Evolutionary conservation across 2,329 filamentous ascomycete genomes (phyloP).

Genomic region (Cladophialophora carrionii): DNA sequence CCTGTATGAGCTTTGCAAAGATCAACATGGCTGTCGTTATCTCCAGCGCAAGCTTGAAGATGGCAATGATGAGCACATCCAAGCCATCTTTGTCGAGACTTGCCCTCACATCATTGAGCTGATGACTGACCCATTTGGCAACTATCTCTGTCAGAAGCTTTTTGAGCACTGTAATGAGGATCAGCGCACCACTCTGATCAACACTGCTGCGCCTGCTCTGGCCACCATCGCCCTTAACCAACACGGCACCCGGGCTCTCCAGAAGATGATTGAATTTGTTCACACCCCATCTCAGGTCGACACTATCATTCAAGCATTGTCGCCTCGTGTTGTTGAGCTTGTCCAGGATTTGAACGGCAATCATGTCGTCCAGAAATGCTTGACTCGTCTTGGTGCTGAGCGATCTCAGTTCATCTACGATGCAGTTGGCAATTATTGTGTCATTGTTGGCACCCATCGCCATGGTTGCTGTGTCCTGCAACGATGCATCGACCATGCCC

Average conservation of each 20-base stretch:
- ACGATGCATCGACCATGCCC: conserved; percentile 96
- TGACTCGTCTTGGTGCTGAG: conserved; percentile 83
- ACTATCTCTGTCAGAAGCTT: conserved; percentile 98
- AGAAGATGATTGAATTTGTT: conserved; percentile 99
- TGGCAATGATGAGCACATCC: conserved; percentile 76
- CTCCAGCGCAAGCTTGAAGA: conserved; percentile 97
- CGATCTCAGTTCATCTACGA: conserved; percentile 97
- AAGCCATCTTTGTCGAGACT: conserved; percentile 93
- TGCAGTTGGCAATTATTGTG: conserved; percentile 82
- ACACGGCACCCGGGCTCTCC: conserved; percentile 91
- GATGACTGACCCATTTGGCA: conserved; percentile 99
- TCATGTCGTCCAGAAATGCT: conserved; percentile 97
- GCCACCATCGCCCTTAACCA: conserved; percentile 94
- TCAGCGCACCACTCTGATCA: conserved; percentile 88
- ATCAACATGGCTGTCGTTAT: conserved; percentile 96
- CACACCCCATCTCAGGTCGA: conserved; percentile 76
- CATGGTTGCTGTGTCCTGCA: conserved; percentile 98
- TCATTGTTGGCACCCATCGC: conserved; percentile 92
- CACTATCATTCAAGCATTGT: conserved; percentile 83
- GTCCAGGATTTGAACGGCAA: conserved; percentile 98
- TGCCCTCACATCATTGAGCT: conserved; percentile 92
- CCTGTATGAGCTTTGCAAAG: conserved; percentile 91
- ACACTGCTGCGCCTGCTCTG: conserved; percentile 84
- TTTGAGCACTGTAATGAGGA: conserved; percentile 94
- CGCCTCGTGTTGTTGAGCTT: conserved; percentile 82